phyloP scores from a whole-genome alignment of 192 early-diverging fungal genomes.

The Entophlyctis luteolus region DNA sequence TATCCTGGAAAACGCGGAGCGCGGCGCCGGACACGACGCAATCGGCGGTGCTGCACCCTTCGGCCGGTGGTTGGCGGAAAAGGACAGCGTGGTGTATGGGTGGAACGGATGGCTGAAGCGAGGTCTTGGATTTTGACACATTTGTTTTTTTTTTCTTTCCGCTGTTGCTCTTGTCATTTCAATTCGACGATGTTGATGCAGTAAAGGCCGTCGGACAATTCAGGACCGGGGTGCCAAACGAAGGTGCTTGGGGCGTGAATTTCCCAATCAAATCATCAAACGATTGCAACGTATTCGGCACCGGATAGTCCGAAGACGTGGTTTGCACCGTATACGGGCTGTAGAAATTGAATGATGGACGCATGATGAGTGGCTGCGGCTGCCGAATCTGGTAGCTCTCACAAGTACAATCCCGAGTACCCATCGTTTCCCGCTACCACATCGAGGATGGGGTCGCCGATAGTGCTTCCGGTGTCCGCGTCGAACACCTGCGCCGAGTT shows the following conservation, averaged over 20 bases:
- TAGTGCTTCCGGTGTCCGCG: not conserved
- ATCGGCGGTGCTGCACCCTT: slow-evolving; percentile 1
- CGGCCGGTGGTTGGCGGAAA: slow-evolving; percentile 8
- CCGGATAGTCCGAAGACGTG: not conserved
- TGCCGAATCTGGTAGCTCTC: not conserved
- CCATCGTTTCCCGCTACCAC: not conserved
- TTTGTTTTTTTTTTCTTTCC: not conserved
- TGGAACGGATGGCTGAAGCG: slow-evolving; percentile 8
- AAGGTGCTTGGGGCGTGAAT: not conserved
- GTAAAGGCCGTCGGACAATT: slow-evolving; percentile 14
- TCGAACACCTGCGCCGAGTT: not conserved
- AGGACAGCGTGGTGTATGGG: not conserved
- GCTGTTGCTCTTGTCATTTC: not conserved
- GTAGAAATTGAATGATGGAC: not conserved
- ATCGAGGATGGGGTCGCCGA: not conserved
- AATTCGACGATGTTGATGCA: not conserved
- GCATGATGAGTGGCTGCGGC: too few relatives aligned
- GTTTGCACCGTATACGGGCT: not conserved
- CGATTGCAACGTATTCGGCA: not conserved
- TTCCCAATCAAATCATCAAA: slow-evolving; percentile 9
- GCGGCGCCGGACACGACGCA: not conserved
- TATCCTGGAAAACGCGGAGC: not conserved
- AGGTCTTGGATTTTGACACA: not conserved
- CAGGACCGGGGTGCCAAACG: not conserved
- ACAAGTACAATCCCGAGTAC: slow-evolving; percentile 11